Base-by-base conservation (phyloP, 2,329 filamentous ascomycete species). In the Beauveria australis region DNA sequence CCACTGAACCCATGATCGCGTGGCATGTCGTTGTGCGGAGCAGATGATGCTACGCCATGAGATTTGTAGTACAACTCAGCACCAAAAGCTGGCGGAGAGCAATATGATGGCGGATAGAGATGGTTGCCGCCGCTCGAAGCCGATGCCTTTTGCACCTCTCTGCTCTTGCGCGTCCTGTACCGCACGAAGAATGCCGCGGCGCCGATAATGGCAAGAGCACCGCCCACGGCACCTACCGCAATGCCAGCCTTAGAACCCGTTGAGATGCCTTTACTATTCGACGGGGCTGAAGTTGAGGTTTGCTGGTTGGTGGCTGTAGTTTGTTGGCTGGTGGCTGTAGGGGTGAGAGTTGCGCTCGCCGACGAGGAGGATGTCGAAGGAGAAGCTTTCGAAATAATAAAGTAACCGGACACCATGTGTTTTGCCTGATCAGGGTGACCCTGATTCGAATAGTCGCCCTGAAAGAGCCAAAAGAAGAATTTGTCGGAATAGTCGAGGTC, bases 401-500 rank as follows among this genome's bases (percentile, higher is more conserved):
- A 51, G 18, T 51, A 51, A n/a, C 47, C 47, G 2, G 47, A 51
- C 8, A 51, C 26, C 47, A 51, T n/a, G 7, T 30, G 8, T 1
- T 18, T 18, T 6, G 26, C 47, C 3, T 30, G 8, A 2, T 9
- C 10, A 4, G 47, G 8, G 1, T 33, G 26, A 4, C 64, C 66
- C 12, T 64, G 65, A 6, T 43, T 40, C 3, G 54, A 47, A 3
- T 48, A n/a, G 16, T 41, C 49, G 10, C 65, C 64, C 26, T 68
- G 62, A 41, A 65, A 67, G n/a, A 68, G 47, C 66, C 65, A 67
- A 18, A 66, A 53, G 48, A 64, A 67, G 54, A 65, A 65, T 53
- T 63, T 43, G 40, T 63, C 58, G 1, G 66, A 67, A 19, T 37
- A 22, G 5, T 19, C 43, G 6, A 66, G 49, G 12, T 67, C 63